Evolutionary conservation across 208 protist species (phyloP).

Genomic region (Trypanosoma caninum): DNA sequence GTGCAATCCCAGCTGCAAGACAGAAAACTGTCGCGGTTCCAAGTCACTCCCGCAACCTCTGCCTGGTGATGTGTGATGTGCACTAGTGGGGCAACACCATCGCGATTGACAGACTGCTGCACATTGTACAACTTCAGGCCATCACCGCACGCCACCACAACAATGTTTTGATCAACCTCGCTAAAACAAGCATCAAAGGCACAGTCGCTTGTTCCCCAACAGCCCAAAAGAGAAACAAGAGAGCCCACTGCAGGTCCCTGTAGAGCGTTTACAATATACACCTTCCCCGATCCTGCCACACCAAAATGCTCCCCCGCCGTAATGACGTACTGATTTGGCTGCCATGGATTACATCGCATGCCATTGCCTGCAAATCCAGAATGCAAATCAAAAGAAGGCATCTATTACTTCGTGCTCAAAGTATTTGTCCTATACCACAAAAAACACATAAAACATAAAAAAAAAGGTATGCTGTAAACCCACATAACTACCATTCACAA

Average conservation of each 20-base stretch:
- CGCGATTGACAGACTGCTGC: slow-evolving; percentile 63
- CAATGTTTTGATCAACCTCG: slow-evolving; percentile 72
- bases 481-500: no score
- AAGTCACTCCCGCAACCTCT: slow-evolving; percentile 80
- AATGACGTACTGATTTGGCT: slow-evolving; percentile 76
- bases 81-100: slow-evolving; percentile 68
- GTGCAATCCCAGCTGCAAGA: slow-evolving; percentile 84
- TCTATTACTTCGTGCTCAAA: slow-evolving; percentile 10
- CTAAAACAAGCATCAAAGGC: slow-evolving; percentile 87
- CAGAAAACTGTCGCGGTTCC: slow-evolving; percentile 81
- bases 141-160: slow-evolving; percentile 83
- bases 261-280: slow-evolving; percentile 81
- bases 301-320: slow-evolving; percentile 82
- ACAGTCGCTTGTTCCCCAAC: slow-evolving; percentile 82
- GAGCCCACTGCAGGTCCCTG: slow-evolving; percentile 43
- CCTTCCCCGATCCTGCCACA: slow-evolving; percentile 82
- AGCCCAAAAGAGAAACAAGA: slow-evolving; percentile 59
- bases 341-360: slow-evolving; percentile 82
- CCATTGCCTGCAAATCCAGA: slow-evolving; percentile 79
- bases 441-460: no score
- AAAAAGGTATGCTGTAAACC: no score
- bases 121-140: slow-evolving; percentile 87
- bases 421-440: no score
- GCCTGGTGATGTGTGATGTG: slow-evolving; percentile 74
- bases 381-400: slow-evolving; percentile 88